Base-by-base conservation (phyloP, 164 flowering plant genomes). In the Aristolochia contorta region DNA sequence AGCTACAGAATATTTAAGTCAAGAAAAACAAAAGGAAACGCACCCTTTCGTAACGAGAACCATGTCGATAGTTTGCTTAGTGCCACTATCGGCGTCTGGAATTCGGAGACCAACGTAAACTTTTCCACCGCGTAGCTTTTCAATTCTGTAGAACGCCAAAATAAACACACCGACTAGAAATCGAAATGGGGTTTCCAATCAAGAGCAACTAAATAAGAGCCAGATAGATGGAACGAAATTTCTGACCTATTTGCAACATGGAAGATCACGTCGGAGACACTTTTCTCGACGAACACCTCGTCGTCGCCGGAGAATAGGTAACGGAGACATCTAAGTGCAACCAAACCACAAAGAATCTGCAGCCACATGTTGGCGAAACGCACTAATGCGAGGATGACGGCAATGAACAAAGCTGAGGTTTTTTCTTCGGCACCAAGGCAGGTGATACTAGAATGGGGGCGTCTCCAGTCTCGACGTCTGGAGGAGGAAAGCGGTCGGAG, bases 91-190 rank as follows among this genome's bases (percentile, higher is more conserved):
- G 13, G 82, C 70, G 72, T 92, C 98, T 0, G 97, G 98, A 70
- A 93, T 87, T 65, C 82, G 84, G 65, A 89, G 87, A 8, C 96
- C 98, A 12, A 78, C 77, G 65, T 79, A 84, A 1, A 71, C 90
- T 59, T 81, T 93, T n/a, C 97, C 98, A 33, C 82, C 89, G 60
- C 78, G 82, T 32, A 89, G 69, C 82, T 87, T 86, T 71, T 89
- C 87, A 37, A 86, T 65, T 63, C 98, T 89, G 4, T 46, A 33
- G 59, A 14, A 41, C 14, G 32, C 33, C 18, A 37, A 23, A 6
- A 24, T n/a, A 58, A 54, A 43, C 25, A 32, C 24, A 1, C 20
- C 15, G 9, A 20, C 46, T 25, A 23, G 7, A 43, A 1, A 0
- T 8, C 9, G 9, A 24, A 50, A 46, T n/a, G 15, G 12, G 2